These are phyloP conservation scores for Vitis labrusca DNA, from an alignment of 164 flowering plant species.

Conservation along the genomic window DNA sequence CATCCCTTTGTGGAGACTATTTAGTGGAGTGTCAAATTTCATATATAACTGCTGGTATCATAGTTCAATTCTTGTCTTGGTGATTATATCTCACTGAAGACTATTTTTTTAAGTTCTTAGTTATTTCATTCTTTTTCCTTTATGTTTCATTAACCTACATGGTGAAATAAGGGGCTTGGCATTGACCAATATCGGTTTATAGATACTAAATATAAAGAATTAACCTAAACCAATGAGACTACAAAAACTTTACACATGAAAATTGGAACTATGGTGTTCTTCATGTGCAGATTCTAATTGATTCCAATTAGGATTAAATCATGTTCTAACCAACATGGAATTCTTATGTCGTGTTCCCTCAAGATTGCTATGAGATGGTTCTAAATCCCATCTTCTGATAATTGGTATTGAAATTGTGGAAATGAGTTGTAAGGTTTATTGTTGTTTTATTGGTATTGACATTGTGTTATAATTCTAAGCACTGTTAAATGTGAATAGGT, in stretches of 20 bases:
- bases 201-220: too few relatives aligned
- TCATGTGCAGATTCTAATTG: constrained; percentile 70
- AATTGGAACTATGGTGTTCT: neutral
- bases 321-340: too few relatives aligned
- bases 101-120: neutral
- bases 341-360: too few relatives aligned
- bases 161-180: constrained; percentile 1
- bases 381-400: too few relatives aligned
- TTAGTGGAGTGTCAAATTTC: constrained; percentile 76
- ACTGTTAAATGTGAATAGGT: constrained; percentile 2
- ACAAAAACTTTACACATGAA: neutral
- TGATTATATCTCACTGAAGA: neutral
- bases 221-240: too few relatives aligned
- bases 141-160: neutral
- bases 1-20: constrained; percentile 78
- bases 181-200: neutral
- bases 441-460: too few relatives aligned
- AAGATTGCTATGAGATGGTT: too few relatives aligned
- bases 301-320: too few relatives aligned
- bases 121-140: constrained; percentile 1
- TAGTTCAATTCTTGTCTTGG: constrained; percentile 39
- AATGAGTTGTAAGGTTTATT: too few relatives aligned
- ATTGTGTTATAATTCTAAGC: too few relatives aligned
- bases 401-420: too few relatives aligned
- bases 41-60: constrained; percentile 73